These are phyloP conservation scores for Basidiobolus meristosporus DNA, from an alignment of 371 early-diverging fungal genomes.

Conservation along the genomic window DNA sequence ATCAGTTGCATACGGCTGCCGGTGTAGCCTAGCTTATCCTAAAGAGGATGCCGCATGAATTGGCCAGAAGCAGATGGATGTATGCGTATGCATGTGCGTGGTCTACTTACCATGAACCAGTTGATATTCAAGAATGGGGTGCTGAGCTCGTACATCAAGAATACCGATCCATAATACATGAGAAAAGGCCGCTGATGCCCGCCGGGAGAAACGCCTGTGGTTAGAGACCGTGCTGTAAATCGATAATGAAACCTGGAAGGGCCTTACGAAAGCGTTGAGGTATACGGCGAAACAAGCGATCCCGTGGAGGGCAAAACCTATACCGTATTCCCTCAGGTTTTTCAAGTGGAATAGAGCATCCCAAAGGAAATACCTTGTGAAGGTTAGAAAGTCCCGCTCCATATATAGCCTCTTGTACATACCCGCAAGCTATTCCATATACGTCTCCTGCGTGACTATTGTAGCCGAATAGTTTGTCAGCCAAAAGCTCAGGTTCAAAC, in stretches of 20 bases:
- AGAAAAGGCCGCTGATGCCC: conserved; percentile 61
- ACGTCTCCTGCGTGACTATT: conserved; percentile 44
- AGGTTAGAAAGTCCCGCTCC: conserved; percentile 3
- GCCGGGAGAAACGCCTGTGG: too few relatives aligned
- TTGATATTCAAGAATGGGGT: conserved; percentile 83
- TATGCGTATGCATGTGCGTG: too few relatives aligned
- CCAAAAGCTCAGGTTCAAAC: conserved; percentile 27
- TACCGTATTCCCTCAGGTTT: conserved; percentile 26
- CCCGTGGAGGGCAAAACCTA: conserved; percentile 74
- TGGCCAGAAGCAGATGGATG: neutral
- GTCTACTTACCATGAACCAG: conserved; percentile 66
- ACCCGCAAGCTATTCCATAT: conserved; percentile 69
- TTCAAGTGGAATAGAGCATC: conserved; percentile 54
- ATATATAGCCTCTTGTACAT: too few relatives aligned
- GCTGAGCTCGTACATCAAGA: conserved; percentile 77
- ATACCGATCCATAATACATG: conserved; percentile 68
- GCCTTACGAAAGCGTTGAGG: conserved; percentile 46
- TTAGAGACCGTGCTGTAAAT: neutral
- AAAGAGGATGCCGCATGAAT: neutral
- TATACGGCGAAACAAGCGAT: conserved; percentile 57
- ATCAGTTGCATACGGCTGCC: conserved; percentile 55
- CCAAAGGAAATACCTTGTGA: conserved; percentile 78
- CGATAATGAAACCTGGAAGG: neutral
- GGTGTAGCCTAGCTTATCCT: conserved; percentile 64
- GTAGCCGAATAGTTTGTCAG: conserved; percentile 62